Evolutionary conservation across 306 rosid species (phyloP), one percentile per base, ranked within the genome.

Genomic region (Quercus parvula): DNA sequence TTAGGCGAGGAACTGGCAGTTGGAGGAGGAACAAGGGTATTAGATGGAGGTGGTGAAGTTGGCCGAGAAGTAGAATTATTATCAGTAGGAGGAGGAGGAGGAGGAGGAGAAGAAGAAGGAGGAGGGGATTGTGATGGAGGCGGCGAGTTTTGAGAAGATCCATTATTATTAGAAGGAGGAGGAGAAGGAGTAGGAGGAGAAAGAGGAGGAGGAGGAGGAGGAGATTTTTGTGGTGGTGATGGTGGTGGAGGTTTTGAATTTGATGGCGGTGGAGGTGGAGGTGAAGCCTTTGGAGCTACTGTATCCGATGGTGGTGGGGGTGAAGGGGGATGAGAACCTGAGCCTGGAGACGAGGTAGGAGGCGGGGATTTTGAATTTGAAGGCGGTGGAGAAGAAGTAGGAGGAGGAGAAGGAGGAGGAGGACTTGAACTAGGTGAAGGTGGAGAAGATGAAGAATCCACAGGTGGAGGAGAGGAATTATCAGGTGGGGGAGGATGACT

Each of bases 71-170:
- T 9, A 38, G 46, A 9, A 25, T 38, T 6, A 3, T 17, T 56
- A 31, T 17, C 19, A 4, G 30, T 12, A 4, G 78, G 59, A 41
- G 74, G 2, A 69, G 52, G 6, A n/a, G 64, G 56, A n/a, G 86
- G 87, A 52, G 84, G 12, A 19, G 81, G 2, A 57, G 55, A 2
- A 24, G 74, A 52, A 8, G 86, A 56, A 2, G 78, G 83, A 14
- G 90, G 74, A 6, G 92, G 81, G 44, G 70, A 2, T 55, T 59
- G 75, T n/a, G 84, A 19, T 20, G 91, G 79, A 54, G 85, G 56
- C n/a, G 84, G 14, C 2, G n/a, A 41, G 77, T 49, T 11, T 49
- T 49, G 14, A 49, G 54, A 49, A 12, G 15, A 10, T 11, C 54
- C 54, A 49, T 49, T 11, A 49, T 49, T 41, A 8, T 55, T 80